phyloP scores from a whole-genome alignment of 2,329 filamentous ascomycete genomes.

The Zopfia rhizophila region DNA sequence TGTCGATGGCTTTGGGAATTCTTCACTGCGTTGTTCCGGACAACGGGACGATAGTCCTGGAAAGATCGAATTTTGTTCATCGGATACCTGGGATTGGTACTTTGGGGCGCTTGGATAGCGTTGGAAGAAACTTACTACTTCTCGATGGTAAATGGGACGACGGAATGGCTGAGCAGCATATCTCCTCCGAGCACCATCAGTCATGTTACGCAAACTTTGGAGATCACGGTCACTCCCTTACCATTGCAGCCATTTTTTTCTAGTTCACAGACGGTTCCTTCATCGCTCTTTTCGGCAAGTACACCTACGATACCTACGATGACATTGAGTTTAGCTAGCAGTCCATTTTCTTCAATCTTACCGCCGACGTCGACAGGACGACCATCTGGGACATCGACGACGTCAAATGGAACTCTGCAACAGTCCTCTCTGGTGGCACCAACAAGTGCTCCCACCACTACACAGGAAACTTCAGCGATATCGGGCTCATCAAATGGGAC shows the following conservation, averaged over 20 bases:
- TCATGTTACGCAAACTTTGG: slow-evolving; percentile 1
- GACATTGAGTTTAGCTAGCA: too few relatives aligned
- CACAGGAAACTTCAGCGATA: too few relatives aligned
- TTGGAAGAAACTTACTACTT: slow-evolving; percentile 47
- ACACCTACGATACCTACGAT: too few relatives aligned
- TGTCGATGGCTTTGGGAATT: slow-evolving; percentile 23
- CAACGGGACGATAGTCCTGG: slow-evolving; percentile 17
- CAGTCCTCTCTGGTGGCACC: too few relatives aligned
- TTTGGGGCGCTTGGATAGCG: slow-evolving; percentile 29
- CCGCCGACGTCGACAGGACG: too few relatives aligned
- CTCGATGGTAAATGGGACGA: slow-evolving; percentile 45
- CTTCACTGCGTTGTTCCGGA: slow-evolving; percentile 17
- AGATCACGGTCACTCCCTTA: slow-evolving; percentile 8
- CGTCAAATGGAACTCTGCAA: too few relatives aligned
- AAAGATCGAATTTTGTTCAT: slow-evolving; percentile 28
- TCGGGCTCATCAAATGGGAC: background rate
- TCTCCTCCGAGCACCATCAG: slow-evolving; percentile 34
- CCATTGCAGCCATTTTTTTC: background rate
- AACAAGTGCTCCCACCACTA: too few relatives aligned
- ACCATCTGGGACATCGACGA: too few relatives aligned
- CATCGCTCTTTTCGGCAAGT: too few relatives aligned
- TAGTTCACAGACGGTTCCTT: too few relatives aligned
- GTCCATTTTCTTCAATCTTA: too few relatives aligned
- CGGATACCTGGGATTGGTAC: slow-evolving; percentile 12
- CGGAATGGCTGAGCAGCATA: slow-evolving; percentile 42